Conservation (phyloP, 805 yeast species). For the Zygoascus biomembranicola region DNA sequence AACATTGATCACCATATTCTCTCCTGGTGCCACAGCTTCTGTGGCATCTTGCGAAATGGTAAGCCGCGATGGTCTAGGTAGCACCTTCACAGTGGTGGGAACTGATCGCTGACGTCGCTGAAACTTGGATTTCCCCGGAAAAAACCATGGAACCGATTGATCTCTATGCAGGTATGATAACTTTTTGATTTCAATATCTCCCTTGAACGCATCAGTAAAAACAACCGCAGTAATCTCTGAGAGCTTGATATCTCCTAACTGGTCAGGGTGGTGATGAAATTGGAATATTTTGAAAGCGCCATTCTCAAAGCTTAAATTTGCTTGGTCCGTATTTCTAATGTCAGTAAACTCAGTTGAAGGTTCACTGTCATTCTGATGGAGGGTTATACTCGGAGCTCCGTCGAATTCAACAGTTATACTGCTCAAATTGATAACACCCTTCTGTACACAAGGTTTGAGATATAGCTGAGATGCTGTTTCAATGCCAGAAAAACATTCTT, state of each 20-base stretch:
- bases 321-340: conserved; percentile 1
- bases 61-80: conserved; percentile 27
- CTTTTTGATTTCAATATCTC: neutral
- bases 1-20: conserved; percentile 14
- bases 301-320: conserved; percentile 17
- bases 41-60: conserved; percentile 14
- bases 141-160: neutral
- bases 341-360: neutral
- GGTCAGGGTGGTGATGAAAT: conserved; percentile 17
- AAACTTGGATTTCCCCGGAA: neutral
- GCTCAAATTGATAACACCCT: neutral
- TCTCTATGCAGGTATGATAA: neutral
- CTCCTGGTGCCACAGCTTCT: conserved; percentile 21
- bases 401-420: conserved; percentile 8
- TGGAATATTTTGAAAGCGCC: conserved; percentile 21
- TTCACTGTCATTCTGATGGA: conserved; percentile 9
- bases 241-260: conserved; percentile 21
- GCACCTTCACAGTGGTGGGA: conserved; percentile 4
- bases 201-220: neutral
- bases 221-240: neutral
- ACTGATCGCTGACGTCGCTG: neutral
- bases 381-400: conserved; percentile 1
- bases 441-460: conserved; percentile 7
- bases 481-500: conserved; percentile 14
- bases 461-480: conserved; percentile 14